These are phyloP conservation scores for Scalesia atractyloides DNA, from an alignment of 129 eudicot species.

Conservation along the genomic window DNA sequence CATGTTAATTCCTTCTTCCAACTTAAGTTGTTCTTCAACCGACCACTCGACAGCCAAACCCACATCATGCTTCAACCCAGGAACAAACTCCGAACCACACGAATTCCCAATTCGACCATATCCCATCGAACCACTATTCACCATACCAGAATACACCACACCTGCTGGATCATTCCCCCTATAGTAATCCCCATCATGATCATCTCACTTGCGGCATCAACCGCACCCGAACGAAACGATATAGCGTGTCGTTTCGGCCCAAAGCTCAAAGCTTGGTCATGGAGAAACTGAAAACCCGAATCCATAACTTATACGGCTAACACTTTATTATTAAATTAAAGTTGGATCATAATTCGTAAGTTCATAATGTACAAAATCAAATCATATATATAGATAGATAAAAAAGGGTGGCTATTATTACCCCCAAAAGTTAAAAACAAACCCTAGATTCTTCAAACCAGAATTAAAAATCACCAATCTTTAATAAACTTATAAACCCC, in stretches of 20 bases:
- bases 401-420: conserved; percentile 28
- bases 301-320: conserved; percentile 31
- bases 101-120: conserved; percentile 37
- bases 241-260: conserved; percentile 42
- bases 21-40: conserved; percentile 69
- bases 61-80: conserved; percentile 72
- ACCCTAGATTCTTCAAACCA: conserved; percentile 32
- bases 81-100: conserved; percentile 49
- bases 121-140: conserved; percentile 33
- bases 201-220: conserved; percentile 49
- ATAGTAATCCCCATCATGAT: conserved; percentile 47
- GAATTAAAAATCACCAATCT: not conserved
- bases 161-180: conserved; percentile 26
- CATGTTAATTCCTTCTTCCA: conserved; percentile 88
- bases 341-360: not conserved
- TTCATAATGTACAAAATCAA: conserved; percentile 20
- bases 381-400: conserved; percentile 18
- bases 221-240: conserved; percentile 50
- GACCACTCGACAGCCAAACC: conserved; percentile 88
- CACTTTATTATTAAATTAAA: not conserved
- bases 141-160: conserved; percentile 36
- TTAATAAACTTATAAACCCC: conserved; percentile 12
- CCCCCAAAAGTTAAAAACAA: conserved; percentile 26
- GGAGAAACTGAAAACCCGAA: conserved; percentile 51
- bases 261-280: conserved; percentile 40